Evolutionary conservation across 1,284 basidiomycete species (phyloP).

Genomic region (Anthracocystis walkeri): DNA sequence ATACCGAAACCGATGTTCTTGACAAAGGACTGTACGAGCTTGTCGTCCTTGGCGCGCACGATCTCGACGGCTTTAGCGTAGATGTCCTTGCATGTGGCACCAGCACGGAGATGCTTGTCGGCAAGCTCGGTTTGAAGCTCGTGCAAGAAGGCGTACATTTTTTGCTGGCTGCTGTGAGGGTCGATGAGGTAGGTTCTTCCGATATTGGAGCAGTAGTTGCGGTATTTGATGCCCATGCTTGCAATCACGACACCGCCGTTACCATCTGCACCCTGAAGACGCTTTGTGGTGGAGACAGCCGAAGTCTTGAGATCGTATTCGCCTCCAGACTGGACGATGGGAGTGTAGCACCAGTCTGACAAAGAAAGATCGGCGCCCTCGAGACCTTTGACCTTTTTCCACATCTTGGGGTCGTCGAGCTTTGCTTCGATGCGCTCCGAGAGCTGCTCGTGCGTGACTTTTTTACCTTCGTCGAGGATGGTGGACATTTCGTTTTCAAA

Average conservation of each 20-base stretch:
- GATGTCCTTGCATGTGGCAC: constrained; percentile 80
- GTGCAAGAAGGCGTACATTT: constrained; percentile 84
- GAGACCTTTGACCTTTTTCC: constrained; percentile 75
- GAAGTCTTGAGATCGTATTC: constrained; percentile 89
- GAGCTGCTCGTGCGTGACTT: constrained; percentile 88
- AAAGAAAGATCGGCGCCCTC: constrained; percentile 80
- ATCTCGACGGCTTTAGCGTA: constrained; percentile 82
- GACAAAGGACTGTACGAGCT: constrained; percentile 83
- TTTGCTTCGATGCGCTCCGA: constrained; percentile 85
- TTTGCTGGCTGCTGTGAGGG: constrained; percentile 76
- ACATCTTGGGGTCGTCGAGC: constrained; percentile 80
- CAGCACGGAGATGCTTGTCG: constrained; percentile 80
- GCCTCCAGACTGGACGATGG: constrained; percentile 93
- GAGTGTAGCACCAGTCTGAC: constrained; percentile 92
- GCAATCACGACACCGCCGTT: constrained; percentile 82
- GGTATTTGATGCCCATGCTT: constrained; percentile 90
- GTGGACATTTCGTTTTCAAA: constrained; percentile 88
- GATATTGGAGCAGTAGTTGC: constrained; percentile 90
- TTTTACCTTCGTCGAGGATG: constrained; percentile 89
- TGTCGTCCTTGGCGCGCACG: constrained; percentile 81
- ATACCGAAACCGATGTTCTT: constrained; percentile 89
- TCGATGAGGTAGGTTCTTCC: constrained; percentile 95
- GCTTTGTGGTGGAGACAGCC: constrained; percentile 79
- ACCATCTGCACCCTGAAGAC: constrained; percentile 81
- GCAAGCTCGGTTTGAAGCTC: constrained; percentile 83